Evolutionary conservation across 2,329 filamentous ascomycete species (phyloP).

Genomic region (Biscogniauxia marginata): DNA sequence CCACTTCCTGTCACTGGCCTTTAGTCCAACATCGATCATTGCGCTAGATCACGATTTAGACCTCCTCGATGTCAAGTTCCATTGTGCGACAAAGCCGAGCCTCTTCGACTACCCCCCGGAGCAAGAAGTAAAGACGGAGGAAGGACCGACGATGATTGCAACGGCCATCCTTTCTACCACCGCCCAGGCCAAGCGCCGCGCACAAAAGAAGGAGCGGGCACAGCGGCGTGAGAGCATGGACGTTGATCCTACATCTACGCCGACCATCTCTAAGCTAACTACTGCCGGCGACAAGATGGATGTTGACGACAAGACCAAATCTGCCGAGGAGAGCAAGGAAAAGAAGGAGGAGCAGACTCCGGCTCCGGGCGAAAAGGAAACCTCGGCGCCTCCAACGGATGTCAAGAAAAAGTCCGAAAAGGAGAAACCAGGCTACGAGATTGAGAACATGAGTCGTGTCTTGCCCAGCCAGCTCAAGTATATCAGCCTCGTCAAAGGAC

Average conservation of each 20-base stretch:
- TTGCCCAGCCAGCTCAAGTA: slow-evolving; percentile 92
- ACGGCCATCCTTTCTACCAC: slow-evolving; percentile 96
- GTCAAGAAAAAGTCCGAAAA: slow-evolving; percentile 89
- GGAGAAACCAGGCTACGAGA: slow-evolving; percentile 94
- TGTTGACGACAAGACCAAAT: slow-evolving; percentile 60
- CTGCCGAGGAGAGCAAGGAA: slow-evolving; percentile 54
- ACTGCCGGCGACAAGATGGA: slow-evolving; percentile 84
- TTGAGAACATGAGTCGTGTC: slow-evolving; percentile 96
- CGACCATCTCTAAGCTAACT: slow-evolving; percentile 59
- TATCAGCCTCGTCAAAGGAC: slow-evolving; percentile 84
- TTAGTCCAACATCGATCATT: slow-evolving; percentile 95
- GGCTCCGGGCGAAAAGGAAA: slow-evolving; percentile 57
- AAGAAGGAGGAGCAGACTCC: slow-evolving; percentile 57
- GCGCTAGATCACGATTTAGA: slow-evolving; percentile 92
- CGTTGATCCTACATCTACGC: slow-evolving; percentile 75
- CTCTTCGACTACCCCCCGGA: slow-evolving; percentile 98
- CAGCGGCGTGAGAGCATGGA: slow-evolving; percentile 94
- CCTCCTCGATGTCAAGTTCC: slow-evolving; percentile 91
- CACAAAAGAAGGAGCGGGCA: slow-evolving; percentile 89
- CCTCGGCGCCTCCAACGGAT: slow-evolving; percentile 48
- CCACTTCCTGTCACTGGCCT: slow-evolving; percentile 93
- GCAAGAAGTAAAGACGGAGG: slow-evolving; percentile 90
- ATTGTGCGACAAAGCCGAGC: slow-evolving; percentile 91
- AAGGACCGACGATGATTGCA: slow-evolving; percentile 89
- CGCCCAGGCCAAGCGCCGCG: slow-evolving; percentile 91